Base-by-base conservation (phyloP, 2,329 filamentous ascomycete genomes). In the Didymella lethalis region DNA sequence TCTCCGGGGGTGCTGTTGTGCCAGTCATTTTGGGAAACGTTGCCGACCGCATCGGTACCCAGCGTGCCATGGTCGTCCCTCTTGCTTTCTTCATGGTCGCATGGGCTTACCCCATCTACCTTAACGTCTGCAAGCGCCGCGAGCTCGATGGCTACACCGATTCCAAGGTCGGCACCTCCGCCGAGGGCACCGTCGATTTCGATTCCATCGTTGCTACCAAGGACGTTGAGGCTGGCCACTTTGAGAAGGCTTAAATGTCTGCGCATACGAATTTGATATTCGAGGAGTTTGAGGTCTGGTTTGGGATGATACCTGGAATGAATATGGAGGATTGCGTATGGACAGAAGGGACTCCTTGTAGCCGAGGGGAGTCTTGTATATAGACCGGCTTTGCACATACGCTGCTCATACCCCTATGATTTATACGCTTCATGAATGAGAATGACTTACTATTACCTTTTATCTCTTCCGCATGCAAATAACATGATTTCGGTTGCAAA, bases 1-100 rank as follows among this genome's bases (percentile, higher is more conserved):
- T 78, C 54, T 75, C 64, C 38, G 75, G 75, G 54, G 75, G 75
- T 55, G 75, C 75, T 20, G 68, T 76, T 14, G 69, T 75, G 0
- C 75, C 75, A 1, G 74, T 72, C 29, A 74, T 77, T 20, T 64
- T 75, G 7, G 75, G 75, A 10, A 76, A 75, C 32, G 74, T 76
- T 2, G 73, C 75, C 1, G 73, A 76, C 45, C 59, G 54, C 44
- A 75, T 70, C 20, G 73, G 72, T 14, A 75, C 70, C 3, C 53
- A 71, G 32, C 68, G 70, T 48, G 75, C 74, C 16, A 76, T 77
- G 74, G 73, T 73, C 40, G 72, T 77, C 12, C 75, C 75, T 8
- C 48, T 76, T 11, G 66, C 68, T 4, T 76, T 76, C 68, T 77
- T 71, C 59, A 7, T 68, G 29, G 52, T 71, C 14, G 71, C 75